Base-by-base conservation (phyloP, 2,329 filamentous ascomycete genomes). In the Raffaelea arxii region DNA sequence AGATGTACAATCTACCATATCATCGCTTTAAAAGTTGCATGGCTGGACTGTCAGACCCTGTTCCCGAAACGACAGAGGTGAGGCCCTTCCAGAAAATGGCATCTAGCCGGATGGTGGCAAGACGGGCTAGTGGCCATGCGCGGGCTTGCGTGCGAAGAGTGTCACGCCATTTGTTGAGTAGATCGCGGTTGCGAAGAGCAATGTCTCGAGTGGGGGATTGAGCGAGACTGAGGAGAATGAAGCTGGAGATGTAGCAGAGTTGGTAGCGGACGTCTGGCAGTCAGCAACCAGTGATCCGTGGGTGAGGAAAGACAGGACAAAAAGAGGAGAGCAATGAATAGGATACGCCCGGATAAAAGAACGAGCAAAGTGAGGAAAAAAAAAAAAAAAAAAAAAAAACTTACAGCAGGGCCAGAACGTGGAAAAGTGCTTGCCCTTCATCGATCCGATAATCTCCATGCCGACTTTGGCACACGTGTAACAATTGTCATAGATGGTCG, bases 401-500 rank as follows among this genome's bases (percentile, higher is more conserved):
- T 48, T 38, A 58, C 55, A 55, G 4, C 42, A 44, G 4, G 49
- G 52, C 56, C 56, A 58, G 35, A 55, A 58, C n/a, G 39, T 52
- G 6, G 54, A 44, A 51, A 58, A 56, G 46, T 58, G 53, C 37
- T 50, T 54, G 11, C 49, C 51, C 32, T 50, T 43, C 11, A 58
- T 47, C 0, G 55, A 49, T 7, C 49, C 49, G 2, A 58, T 51
- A 30, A 57, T 54, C 11, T 56, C 56, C 5, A 49, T 51, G 14
- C 48, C 54, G 10, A 52, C 53, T 14, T 52, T 55, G 39, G 54
- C 55, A 21, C 54, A 58, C 19, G 49, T 46, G 32, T 53, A 54
- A 42, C 56, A 51, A 32, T 56, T 57, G 22, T 56, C 54, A 41
- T 55, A 53, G n/a, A 58, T 58, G 7, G 54, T 53, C 1, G 54